Base-by-base conservation (phyloP, 2,329 filamentous ascomycete species). In the Talaromyces islandicus region DNA sequence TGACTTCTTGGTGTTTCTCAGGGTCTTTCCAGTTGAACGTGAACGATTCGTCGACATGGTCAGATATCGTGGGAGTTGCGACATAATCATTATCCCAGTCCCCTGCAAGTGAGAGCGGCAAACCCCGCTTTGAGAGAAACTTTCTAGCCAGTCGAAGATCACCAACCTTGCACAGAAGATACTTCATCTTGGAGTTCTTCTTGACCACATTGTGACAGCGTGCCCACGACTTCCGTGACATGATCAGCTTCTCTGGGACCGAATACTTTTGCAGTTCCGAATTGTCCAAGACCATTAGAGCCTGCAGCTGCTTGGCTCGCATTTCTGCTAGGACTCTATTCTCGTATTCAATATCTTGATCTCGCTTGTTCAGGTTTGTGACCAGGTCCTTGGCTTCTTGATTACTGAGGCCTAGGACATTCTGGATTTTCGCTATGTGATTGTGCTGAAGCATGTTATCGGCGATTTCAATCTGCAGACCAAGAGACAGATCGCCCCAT, bases 401-500 rank as follows among this genome's bases (percentile, higher is more conserved):
- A 17, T 54, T 41, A 0, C 60, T 67, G 12, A 77, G 59, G 3
- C 65, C 65, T 51, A 76, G 65, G 59, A 67, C 60, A 10, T 59
- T 54, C 41, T 64, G 66, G 24, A 68, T 64, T 2, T 56, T 62
- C 17, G 56, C 27, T 66, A 68, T 72, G 7, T 38, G 62, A 41
- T 67, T 60, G 3, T 51, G 27, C 14, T 66, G 59, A 25, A 70
- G 56, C 29, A 76, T 64, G 54, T 75, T 76, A 11, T 67, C 62
- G 19, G 70, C 59, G 14, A 77, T 76, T 56, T 77, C 74, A 3
- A 70, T 66, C 58, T 72, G 71, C 21, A 77, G 64, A 4, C 63
- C 65, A 17, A 62, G 63, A 17, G 66, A 64, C 6, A 77, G 62
- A 41, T 76, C 71, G 21, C 52, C 57, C 75, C 75, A 77, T 56